A percentile compares a stretch with the other conserved stretches of the same genome.
Conservation (phyloP, 148 eudicot species). For the Rhododendron ovatum region DNA sequence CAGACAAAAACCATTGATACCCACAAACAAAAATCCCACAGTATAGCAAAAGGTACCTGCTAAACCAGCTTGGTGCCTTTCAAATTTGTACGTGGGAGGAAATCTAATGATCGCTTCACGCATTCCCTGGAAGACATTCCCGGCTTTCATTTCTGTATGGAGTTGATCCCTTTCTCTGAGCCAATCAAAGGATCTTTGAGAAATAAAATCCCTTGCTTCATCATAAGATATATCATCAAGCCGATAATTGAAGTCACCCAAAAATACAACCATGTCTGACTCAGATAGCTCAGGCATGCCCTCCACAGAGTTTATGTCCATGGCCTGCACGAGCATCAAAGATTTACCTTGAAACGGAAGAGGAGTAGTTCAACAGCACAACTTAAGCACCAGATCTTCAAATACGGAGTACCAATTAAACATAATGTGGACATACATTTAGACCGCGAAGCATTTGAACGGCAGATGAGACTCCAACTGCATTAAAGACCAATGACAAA, state of each 20-base stretch:
- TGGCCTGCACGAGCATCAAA: slow-evolving; percentile 38
- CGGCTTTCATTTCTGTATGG: slow-evolving; percentile 83
- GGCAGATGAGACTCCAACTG: slow-evolving; percentile 77
- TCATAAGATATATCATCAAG: slow-evolving; percentile 94
- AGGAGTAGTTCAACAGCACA: not conserved
- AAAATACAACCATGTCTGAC: slow-evolving; percentile 91
- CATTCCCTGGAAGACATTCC: slow-evolving; percentile 96
- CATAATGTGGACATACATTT: slow-evolving; percentile 50
- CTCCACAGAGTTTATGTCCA: slow-evolving; percentile 50
- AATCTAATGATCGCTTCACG: slow-evolving; percentile 80
- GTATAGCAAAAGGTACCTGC: slow-evolving; percentile 49
- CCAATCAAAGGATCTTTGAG: slow-evolving; percentile 98
- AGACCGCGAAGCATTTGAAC: slow-evolving; percentile 54
- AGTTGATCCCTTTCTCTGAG: slow-evolving; percentile 90
- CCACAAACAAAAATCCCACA: not conserved
- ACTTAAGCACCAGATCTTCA: slow-evolving; percentile 8
- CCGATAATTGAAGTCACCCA: slow-evolving; percentile 95
- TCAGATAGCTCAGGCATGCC: slow-evolving; percentile 81
- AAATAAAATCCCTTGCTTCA: slow-evolving; percentile 94
- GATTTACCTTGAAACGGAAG: not conserved
- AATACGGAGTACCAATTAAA: not conserved
- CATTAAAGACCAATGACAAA: slow-evolving; percentile 57
- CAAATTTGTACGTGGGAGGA: slow-evolving; percentile 97
- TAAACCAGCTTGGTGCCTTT: slow-evolving; percentile 79
- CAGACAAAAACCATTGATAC: not conserved